Evolutionary conservation across 75 land plant genomes (phyloP), one percentile per base, ranked within the genome.

Genomic region (Pinus taeda): DNA sequence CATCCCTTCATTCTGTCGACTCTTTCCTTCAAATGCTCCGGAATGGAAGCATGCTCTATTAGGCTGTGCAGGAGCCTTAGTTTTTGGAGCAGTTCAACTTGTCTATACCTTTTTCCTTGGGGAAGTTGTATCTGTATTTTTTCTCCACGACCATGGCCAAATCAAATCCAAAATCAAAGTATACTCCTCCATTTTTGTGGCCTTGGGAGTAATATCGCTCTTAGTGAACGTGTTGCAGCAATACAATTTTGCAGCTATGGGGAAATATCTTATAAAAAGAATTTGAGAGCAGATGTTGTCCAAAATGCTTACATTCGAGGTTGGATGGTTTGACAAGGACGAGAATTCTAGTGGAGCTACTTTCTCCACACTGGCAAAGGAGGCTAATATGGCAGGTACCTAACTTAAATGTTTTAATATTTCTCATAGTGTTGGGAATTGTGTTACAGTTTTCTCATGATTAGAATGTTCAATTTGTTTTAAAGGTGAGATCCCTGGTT

Each of bases 241-340:
- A 65, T 90, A 90, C 84, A 84, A 78, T 63, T 94, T 92, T 36
- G 91, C 79, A 3, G 59, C 75, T 49, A 89, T 92, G 91, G 98
- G 95, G 20, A 91, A 88, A 55, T 37, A 66, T 20, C 73, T 95
- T 20, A 90, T 91, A 3, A 92, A 86, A 78, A 77, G 95, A 65
- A 77, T 95, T 8, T 24, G 95, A 3, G 91, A 95, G 81, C 71
- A 57, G 26, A 82, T 95, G 83, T 82, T 92, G 1, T 67, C 77
- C 3, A 88, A 86, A 57, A 83, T 93, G 7, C 77, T 95, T 53
- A 83, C 82, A 0, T 86, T 89, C 60, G 95, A 95, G 75, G 78
- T 95, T 30, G 93, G 90, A 5, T 95, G 95, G 95, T 95, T 91
- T 60, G 98, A 95, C 81, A 71, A 80, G 33, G 90, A 90, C 2